A percentile compares a stretch with the other conserved stretches of the same genome.
phyloP scores from a whole-genome alignment of 129 eudicot species.

The carrot (Daucus carota) region DH1_v3.0 NC_030387.2:23620001-23620500 shows the following conservation, averaged over 20 bases:
- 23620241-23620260: slow-evolving; percentile 30
- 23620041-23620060: too few relatives aligned
- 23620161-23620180: too few relatives aligned
- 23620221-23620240: slow-evolving; percentile 45
- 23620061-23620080: too few relatives aligned
- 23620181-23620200: slow-evolving; percentile 12
- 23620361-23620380: background rate
- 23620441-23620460: slow-evolving; percentile 35
- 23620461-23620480: slow-evolving; percentile 42
- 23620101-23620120: too few relatives aligned
- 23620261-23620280: slow-evolving; percentile 57
- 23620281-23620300: slow-evolving; percentile 22
- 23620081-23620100: too few relatives aligned
- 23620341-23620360: slow-evolving; percentile 29
- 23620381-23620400: slow-evolving; percentile 18
- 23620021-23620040: too few relatives aligned
- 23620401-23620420: slow-evolving; percentile 29
- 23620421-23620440: slow-evolving; percentile 23
- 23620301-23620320: slow-evolving; percentile 32
- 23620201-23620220: slow-evolving; percentile 69
- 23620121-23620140: too few relatives aligned
- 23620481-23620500: background rate
- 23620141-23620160: too few relatives aligned
- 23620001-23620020: too few relatives aligned
- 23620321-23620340: slow-evolving; percentile 65